Conservation (phyloP, 2,329 filamentous ascomycete genomes). For the Geosmithia putterillii region DNA sequence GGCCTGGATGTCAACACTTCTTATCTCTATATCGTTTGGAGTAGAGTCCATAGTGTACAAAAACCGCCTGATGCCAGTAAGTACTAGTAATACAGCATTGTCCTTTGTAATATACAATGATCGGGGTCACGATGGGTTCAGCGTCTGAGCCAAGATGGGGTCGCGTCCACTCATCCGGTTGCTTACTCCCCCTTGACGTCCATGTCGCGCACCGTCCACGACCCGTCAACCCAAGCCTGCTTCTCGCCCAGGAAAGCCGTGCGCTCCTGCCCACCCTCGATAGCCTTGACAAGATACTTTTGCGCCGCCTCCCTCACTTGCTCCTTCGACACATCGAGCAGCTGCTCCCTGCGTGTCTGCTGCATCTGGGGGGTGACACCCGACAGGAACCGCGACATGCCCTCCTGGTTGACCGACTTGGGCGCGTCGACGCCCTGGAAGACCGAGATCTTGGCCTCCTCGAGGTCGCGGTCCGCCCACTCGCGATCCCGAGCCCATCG, state of each 20-base stretch:
- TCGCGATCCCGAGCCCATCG: slow-evolving; percentile 68
- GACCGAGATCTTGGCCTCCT: slow-evolving; percentile 90
- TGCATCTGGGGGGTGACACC: slow-evolving; percentile 84
- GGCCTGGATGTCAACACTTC: not conserved
- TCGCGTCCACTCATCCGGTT: too few relatives aligned
- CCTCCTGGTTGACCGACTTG: slow-evolving; percentile 74
- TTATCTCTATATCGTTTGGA: slow-evolving; percentile 1
- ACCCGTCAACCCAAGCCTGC: slow-evolving; percentile 62
- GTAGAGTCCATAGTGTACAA: too few relatives aligned
- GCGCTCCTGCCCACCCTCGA: slow-evolving; percentile 47
- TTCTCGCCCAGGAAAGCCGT: slow-evolving; percentile 72
- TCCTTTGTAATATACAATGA: too few relatives aligned
- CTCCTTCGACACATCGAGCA: slow-evolving; percentile 74
- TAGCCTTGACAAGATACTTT: slow-evolving; percentile 61
- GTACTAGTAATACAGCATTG: too few relatives aligned
- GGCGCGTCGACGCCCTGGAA: slow-evolving; percentile 91
- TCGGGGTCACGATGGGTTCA: too few relatives aligned
- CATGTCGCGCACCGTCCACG: slow-evolving; percentile 69
- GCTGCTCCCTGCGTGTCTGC: slow-evolving; percentile 67
- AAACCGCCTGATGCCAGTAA: too few relatives aligned
- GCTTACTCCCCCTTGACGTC: slow-evolving; percentile 40
- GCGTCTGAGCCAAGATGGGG: too few relatives aligned
- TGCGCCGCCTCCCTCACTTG: slow-evolving; percentile 76
- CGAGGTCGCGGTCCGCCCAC: slow-evolving; percentile 76
- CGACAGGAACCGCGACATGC: slow-evolving; percentile 73